phyloP scores from a whole-genome alignment of 306 rosid genomes.

The Parietaria judaica region DNA sequence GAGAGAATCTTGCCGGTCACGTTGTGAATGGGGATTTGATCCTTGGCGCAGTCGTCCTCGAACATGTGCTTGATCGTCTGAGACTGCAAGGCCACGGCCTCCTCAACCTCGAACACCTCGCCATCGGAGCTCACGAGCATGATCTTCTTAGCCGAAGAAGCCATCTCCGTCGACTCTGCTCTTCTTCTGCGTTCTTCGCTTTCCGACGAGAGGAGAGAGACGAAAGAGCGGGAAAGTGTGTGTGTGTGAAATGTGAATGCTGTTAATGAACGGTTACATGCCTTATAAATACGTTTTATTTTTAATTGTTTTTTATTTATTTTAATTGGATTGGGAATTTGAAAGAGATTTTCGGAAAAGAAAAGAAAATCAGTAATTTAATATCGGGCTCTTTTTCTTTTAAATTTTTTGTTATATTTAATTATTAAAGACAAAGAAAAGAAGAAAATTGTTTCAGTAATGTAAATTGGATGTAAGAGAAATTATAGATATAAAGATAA shows the following conservation, averaged over 20 bases:
- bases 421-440: too few relatives aligned
- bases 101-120: conserved; percentile 52
- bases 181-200: background rate
- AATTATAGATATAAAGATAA: too few relatives aligned
- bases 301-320: too few relatives aligned
- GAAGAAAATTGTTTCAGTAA: too few relatives aligned
- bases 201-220: background rate
- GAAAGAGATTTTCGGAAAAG: too few relatives aligned
- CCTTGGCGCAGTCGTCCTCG: conserved; percentile 52
- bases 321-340: too few relatives aligned
- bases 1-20: conserved; percentile 56
- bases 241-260: too few relatives aligned
- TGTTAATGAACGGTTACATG: background rate
- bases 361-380: too few relatives aligned
- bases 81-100: conserved; percentile 48
- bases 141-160: conserved; percentile 38
- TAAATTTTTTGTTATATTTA: too few relatives aligned
- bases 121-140: conserved; percentile 54
- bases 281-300: too few relatives aligned
- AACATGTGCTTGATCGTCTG: conserved; percentile 61
- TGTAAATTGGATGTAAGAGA: too few relatives aligned
- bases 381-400: too few relatives aligned
- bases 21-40: conserved; percentile 49
- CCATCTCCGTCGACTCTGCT: conserved; percentile 20
- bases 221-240: background rate